Conservation (phyloP, 805 yeast genomes). For the Candida endomychidarum region DNA sequence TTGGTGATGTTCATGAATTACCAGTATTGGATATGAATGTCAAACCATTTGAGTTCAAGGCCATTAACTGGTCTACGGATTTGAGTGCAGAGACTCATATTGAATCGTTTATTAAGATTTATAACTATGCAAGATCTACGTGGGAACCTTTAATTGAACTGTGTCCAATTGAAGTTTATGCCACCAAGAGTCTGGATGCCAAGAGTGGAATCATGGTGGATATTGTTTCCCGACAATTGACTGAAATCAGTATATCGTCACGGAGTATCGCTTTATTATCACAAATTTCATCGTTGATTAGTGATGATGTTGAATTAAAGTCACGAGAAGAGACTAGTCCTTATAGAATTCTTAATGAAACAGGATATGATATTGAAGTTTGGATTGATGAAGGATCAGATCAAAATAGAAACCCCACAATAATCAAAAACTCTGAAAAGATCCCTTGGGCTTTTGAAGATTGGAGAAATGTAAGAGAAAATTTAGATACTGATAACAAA, state of each 20-base stretch:
- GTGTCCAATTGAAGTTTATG: constrained; percentile 76
- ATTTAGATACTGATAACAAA: constrained; percentile 62
- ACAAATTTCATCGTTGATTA: constrained; percentile 60
- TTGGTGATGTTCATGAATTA: constrained; percentile 88
- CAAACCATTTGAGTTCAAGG: constrained; percentile 64
- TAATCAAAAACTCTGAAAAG: constrained; percentile 47
- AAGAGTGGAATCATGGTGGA: constrained; percentile 52
- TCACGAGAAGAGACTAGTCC: constrained; percentile 82
- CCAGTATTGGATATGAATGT: constrained; percentile 80
- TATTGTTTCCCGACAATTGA: constrained; percentile 69
- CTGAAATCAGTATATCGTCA: constrained; percentile 80
- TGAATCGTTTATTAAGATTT: constrained; percentile 69
- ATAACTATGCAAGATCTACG: constrained; percentile 83
- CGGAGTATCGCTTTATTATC: constrained; percentile 76
- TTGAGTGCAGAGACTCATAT: constrained; percentile 66
- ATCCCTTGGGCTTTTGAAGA: constrained; percentile 92
- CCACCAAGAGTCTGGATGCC: constrained; percentile 54
- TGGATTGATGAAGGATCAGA: constrained; percentile 76
- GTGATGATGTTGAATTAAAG: constrained; percentile 52
- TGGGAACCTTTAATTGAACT: constrained; percentile 96
- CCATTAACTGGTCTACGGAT: constrained; percentile 85
- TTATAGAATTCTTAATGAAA: constrained; percentile 74
- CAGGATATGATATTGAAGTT: constrained; percentile 77
- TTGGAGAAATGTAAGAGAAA: constrained; percentile 85
- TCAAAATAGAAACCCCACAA: constrained; percentile 21